Conservation (phyloP, 2,329 filamentous ascomycete genomes). For the Tolypocladium guangdongense region DNA sequence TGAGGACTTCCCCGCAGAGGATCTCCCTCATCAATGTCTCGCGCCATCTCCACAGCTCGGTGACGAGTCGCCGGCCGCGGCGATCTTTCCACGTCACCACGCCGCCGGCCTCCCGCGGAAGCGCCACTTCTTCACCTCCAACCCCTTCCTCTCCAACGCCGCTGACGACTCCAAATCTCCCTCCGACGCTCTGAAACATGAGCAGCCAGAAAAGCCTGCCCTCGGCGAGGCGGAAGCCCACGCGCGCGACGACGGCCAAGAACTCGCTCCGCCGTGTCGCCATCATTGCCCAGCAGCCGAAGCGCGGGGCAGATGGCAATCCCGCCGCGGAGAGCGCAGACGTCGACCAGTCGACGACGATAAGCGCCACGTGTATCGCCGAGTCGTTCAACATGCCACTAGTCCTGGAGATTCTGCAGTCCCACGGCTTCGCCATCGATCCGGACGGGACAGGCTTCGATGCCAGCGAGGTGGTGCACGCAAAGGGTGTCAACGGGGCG, state of each 20-base stretch:
- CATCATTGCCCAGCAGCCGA: slow-evolving; percentile 65
- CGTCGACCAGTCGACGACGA: slow-evolving; percentile 30
- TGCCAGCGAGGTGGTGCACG: slow-evolving; percentile 51
- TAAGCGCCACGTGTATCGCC: slow-evolving; percentile 51
- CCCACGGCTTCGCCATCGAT: slow-evolving; percentile 50
- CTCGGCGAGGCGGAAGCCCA: slow-evolving; percentile 33
- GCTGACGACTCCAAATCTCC: slow-evolving; percentile 8
- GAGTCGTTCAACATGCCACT: slow-evolving; percentile 53
- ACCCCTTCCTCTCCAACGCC: slow-evolving; percentile 36
- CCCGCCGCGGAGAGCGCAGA: slow-evolving; percentile 10
- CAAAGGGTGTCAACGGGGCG: slow-evolving; percentile 55
- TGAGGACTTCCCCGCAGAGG: slow-evolving; percentile 21
- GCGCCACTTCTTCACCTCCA: slow-evolving; percentile 57
- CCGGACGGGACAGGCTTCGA: slow-evolving; percentile 52
- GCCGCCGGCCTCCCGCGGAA: slow-evolving; percentile 35
- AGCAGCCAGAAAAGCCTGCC: slow-evolving; percentile 7
- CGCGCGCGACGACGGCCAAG: slow-evolving; percentile 40
- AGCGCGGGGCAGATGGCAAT: slow-evolving; percentile 23
- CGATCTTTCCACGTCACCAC: slow-evolving; percentile 37
- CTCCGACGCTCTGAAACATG: slow-evolving; percentile 9
- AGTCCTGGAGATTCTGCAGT: slow-evolving; percentile 45
- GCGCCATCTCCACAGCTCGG: slow-evolving; percentile 17
- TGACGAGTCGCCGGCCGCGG: slow-evolving; percentile 14
- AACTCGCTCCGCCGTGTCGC: slow-evolving; percentile 76
- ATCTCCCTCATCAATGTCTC: slow-evolving; percentile 19